Evolutionary conservation across 768 basidiomycete genomes (phyloP).

Genomic region (Phaeotremella skinneri): DNA sequence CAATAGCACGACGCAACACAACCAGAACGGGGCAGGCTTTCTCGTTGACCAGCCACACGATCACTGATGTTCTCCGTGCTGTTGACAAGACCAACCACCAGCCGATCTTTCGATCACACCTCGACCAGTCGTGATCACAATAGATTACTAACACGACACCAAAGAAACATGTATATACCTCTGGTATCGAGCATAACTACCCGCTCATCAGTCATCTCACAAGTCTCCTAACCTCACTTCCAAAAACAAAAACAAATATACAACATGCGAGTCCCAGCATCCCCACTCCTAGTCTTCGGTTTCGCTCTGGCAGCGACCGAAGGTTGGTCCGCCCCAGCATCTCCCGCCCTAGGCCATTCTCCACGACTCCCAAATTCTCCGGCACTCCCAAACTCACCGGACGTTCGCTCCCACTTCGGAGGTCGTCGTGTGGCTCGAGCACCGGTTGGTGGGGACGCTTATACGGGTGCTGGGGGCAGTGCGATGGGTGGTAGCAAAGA

Average conservation of each 20-base stretch:
- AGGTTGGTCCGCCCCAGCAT: background rate
- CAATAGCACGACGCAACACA: no score
- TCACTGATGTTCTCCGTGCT: background rate
- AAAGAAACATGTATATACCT: background rate
- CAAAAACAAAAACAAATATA: background rate
- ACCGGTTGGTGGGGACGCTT: constrained; percentile 1
- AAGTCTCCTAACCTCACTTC: background rate
- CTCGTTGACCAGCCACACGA: background rate
- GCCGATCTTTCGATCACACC: background rate
- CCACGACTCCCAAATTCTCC: background rate
- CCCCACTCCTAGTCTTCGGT: constrained; percentile 3
- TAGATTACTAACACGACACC: background rate
- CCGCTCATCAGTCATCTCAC: background rate
- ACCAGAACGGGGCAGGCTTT: background rate
- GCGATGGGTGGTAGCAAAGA: background rate
- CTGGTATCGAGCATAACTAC: background rate
- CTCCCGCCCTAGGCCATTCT: background rate
- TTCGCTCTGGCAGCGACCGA: constrained; percentile 2
- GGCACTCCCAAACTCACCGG: background rate
- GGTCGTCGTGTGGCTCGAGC: no score
- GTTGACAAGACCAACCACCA: background rate
- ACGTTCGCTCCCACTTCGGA: background rate
- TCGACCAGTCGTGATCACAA: background rate
- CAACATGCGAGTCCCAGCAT: constrained; percentile 5
- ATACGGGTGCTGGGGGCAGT: background rate